These are phyloP conservation scores for Teratosphaeria zuluensis DNA, from an alignment of 2,329 filamentous ascomycete species.

Conservation along the genomic window DNA sequence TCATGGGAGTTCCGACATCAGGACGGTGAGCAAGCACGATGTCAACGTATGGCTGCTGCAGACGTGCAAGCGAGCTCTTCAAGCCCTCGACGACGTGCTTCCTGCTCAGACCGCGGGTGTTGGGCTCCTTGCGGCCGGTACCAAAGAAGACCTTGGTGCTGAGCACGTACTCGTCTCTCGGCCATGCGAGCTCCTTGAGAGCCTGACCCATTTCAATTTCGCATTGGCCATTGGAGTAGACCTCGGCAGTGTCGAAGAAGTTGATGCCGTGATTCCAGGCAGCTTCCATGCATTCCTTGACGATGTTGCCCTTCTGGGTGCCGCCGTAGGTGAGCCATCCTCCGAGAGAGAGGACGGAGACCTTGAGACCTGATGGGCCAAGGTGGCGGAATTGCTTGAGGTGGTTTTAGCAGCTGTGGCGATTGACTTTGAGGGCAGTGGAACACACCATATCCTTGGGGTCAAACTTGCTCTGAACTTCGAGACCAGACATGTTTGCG, in stretches of 20 bases:
- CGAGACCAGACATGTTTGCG: constrained; percentile 14
- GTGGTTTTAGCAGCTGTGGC: background rate
- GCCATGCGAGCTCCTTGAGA: constrained; percentile 39
- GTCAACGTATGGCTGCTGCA: constrained; percentile 58
- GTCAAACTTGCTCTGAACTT: constrained; percentile 38
- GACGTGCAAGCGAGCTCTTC: constrained; percentile 47
- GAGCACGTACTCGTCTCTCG: constrained; percentile 37
- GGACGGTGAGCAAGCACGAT: constrained; percentile 54
- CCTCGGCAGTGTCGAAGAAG: constrained; percentile 37
- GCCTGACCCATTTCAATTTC: constrained; percentile 49
- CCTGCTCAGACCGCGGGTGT: constrained; percentile 40
- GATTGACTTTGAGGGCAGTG: background rate
- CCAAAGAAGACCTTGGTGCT: constrained; percentile 43
- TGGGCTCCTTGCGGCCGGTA: constrained; percentile 49
- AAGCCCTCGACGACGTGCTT: constrained; percentile 50
- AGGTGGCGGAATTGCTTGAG: constrained; percentile 29
- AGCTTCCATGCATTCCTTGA: constrained; percentile 42
- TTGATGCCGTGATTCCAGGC: constrained; percentile 43
- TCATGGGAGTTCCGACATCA: constrained; percentile 38
- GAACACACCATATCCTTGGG: constrained; percentile 37
- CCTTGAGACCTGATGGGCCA: constrained; percentile 40
- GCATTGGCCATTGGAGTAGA: constrained; percentile 50
- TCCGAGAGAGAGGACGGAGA: constrained; percentile 42
- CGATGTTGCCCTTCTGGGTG: constrained; percentile 40
- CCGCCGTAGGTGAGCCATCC: constrained; percentile 40